Evolutionary conservation across 768 basidiomycete species (phyloP).

Genomic region (Suillus brevipes): DNA sequence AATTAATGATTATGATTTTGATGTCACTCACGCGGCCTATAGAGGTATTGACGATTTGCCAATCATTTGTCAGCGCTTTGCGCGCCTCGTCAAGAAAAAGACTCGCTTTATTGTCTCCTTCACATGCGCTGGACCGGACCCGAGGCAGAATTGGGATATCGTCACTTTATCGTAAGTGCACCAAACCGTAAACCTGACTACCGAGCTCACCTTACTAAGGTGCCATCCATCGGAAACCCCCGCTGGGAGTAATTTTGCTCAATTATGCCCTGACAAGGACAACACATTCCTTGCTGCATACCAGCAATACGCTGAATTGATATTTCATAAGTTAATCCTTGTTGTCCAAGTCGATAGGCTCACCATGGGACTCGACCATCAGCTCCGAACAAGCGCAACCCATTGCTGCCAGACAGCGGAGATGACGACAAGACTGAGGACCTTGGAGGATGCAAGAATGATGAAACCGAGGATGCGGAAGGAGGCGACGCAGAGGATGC

Average conservation of each 20-base stretch:
- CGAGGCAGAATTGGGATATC: slow-evolving; percentile 8
- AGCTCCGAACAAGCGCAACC: background rate
- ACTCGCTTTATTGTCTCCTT: slow-evolving; percentile 4
- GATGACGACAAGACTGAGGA: background rate
- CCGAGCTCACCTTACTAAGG: background rate
- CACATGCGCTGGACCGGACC: slow-evolving; percentile 9
- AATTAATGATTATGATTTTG: background rate
- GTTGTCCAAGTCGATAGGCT: background rate
- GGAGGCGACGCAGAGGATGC: background rate
- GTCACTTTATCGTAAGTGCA: slow-evolving; percentile 3
- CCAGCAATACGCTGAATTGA: slow-evolving; percentile 5
- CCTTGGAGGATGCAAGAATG: background rate
- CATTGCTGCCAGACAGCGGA: background rate
- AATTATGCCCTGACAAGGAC: slow-evolving; percentile 4
- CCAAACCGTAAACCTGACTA: background rate
- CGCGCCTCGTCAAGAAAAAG: background rate
- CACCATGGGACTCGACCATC: background rate
- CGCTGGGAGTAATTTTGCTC: background rate
- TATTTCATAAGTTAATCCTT: slow-evolving; percentile 6
- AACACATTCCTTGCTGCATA: background rate
- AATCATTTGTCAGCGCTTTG: background rate
- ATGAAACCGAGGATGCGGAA: background rate
- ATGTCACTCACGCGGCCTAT: background rate
- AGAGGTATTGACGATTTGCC: slow-evolving; percentile 9
- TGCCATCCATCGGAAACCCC: slow-evolving; percentile 6